Percentiles rank a stretch among this genome's conserved stretches.
Evolutionary conservation across 345 rosid species (phyloP).

Genomic region (Ricinus communis): DNA sequence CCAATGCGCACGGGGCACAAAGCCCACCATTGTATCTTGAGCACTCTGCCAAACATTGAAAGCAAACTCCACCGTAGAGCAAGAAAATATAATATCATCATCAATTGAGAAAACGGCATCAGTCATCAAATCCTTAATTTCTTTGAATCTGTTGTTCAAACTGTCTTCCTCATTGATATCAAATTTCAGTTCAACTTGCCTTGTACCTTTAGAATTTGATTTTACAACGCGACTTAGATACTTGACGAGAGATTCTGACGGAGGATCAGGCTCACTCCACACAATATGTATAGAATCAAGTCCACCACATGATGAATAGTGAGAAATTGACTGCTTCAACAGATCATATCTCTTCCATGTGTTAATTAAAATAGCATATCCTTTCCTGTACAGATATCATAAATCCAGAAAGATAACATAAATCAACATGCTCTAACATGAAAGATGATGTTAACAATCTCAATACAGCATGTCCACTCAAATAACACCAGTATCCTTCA

Average conservation of each 20-base stretch:
- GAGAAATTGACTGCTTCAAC: slow-evolving; percentile 77
- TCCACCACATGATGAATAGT: slow-evolving; percentile 67
- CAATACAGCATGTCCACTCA: too few relatives aligned
- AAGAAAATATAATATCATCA: slow-evolving; percentile 89
- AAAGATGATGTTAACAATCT: too few relatives aligned
- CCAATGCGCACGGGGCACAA: slow-evolving; percentile 88
- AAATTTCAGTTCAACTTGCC: slow-evolving; percentile 55
- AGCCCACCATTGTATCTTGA: slow-evolving; percentile 85
- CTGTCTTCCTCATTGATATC: slow-evolving; percentile 86
- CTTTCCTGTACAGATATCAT: slow-evolving; percentile 59
- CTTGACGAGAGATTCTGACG: slow-evolving; percentile 62
- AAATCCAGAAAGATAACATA: too few relatives aligned
- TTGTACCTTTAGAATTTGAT: slow-evolving; percentile 49
- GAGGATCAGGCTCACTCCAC: slow-evolving; percentile 98
- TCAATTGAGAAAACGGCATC: slow-evolving; percentile 93
- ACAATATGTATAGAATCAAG: slow-evolving; percentile 83
- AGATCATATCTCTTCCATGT: slow-evolving; percentile 98
- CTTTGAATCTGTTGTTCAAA: slow-evolving; percentile 92
- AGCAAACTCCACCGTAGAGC: slow-evolving; percentile 81
- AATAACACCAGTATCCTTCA: too few relatives aligned
- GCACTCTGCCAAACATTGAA: slow-evolving; percentile 92
- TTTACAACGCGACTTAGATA: slow-evolving; percentile 43
- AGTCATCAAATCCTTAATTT: slow-evolving; percentile 63
- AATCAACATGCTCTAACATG: too few relatives aligned
- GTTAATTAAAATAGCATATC: slow-evolving; percentile 78